Conservation (phyloP, 2,329 filamentous ascomycete genomes). For the Lizonia empirigonia region DNA sequence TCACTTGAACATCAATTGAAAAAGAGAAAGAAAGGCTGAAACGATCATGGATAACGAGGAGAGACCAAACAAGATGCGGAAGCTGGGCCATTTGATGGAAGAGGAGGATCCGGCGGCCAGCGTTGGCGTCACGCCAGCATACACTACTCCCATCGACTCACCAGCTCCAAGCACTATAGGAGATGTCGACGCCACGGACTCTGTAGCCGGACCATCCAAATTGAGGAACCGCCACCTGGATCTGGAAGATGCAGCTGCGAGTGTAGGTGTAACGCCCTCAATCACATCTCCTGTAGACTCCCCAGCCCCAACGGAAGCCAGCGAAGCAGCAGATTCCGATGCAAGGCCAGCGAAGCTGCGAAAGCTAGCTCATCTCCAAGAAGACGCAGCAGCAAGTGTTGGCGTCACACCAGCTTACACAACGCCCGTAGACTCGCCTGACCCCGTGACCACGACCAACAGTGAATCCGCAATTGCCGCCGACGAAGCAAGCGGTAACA, state of each 20-base stretch:
- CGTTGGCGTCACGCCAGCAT: conserved; percentile 14
- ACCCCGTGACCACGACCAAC: conserved; percentile 19
- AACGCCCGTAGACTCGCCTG: conserved; percentile 16
- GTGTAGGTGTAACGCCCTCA: conserved; percentile 13
- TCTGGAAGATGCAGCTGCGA: conserved; percentile 12
- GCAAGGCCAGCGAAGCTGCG: conserved; percentile 61
- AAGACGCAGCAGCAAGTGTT: conserved; percentile 12
- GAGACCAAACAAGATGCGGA: conserved; percentile 61
- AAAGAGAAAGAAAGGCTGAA: neutral
- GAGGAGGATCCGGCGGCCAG: conserved; percentile 16
- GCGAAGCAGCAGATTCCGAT: conserved; percentile 50
- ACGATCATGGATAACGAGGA: conserved; percentile 61
- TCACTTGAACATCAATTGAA: conserved; percentile 11
- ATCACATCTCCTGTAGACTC: conserved; percentile 15
- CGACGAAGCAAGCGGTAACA: conserved; percentile 11
- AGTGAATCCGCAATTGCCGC: conserved; percentile 12
- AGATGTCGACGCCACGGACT: neutral
- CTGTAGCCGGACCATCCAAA: conserved; percentile 5
- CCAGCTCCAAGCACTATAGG: conserved; percentile 5
- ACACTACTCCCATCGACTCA: conserved; percentile 17
- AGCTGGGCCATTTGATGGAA: conserved; percentile 51
- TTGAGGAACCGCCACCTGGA: conserved; percentile 11
- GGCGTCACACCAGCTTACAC: conserved; percentile 19
- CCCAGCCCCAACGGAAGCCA: conserved; percentile 12
- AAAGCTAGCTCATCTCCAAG: conserved; percentile 53